A percentile compares a stretch with the other conserved stretches of the same genome.
These are phyloP conservation scores for Tuber aestivum DNA, from an alignment of 495 filamentous ascomycete genomes.

Conservation along the genomic window DNA sequence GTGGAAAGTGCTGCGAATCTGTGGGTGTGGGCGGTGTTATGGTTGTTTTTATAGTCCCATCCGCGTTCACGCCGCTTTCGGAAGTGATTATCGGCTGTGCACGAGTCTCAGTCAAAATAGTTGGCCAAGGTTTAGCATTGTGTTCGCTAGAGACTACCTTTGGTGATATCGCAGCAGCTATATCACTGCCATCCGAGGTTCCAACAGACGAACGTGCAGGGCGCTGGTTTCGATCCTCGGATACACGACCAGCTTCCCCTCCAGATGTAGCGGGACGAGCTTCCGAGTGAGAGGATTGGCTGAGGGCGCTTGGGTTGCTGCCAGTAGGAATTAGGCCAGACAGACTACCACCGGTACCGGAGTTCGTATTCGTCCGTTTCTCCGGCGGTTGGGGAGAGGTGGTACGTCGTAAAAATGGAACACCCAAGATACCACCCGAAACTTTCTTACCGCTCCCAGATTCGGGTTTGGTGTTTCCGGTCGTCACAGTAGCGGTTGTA, in stretches of 20 bases:
- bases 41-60: slow-evolving; percentile 26
- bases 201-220: slow-evolving; percentile 34
- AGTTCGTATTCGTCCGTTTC: slow-evolving; percentile 7
- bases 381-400: slow-evolving; percentile 32
- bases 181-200: slow-evolving; percentile 38
- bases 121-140: not conserved
- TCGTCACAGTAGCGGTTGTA: slow-evolving; percentile 9
- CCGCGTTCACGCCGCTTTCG: slow-evolving; percentile 15
- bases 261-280: slow-evolving; percentile 36
- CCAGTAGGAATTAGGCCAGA: slow-evolving; percentile 10
- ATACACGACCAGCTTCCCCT: slow-evolving; percentile 30
- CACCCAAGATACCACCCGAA: slow-evolving; percentile 27
- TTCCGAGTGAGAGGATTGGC: slow-evolving; percentile 12
- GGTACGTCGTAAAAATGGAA: slow-evolving; percentile 32
- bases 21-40: slow-evolving; percentile 43
- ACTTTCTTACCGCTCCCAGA: slow-evolving; percentile 14
- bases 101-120: not conserved
- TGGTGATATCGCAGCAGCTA: slow-evolving; percentile 7
- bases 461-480: slow-evolving; percentile 20
- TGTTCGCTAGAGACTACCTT: not conserved
- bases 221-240: slow-evolving; percentile 35
- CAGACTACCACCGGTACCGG: slow-evolving; percentile 11
- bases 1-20: slow-evolving; percentile 43
- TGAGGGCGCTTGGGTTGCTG: slow-evolving; percentile 19
- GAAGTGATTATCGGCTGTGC: slow-evolving; percentile 1